Evolutionary conservation across 371 early-diverging fungal species (phyloP).

Genomic region (Mortierella sp.): DNA sequence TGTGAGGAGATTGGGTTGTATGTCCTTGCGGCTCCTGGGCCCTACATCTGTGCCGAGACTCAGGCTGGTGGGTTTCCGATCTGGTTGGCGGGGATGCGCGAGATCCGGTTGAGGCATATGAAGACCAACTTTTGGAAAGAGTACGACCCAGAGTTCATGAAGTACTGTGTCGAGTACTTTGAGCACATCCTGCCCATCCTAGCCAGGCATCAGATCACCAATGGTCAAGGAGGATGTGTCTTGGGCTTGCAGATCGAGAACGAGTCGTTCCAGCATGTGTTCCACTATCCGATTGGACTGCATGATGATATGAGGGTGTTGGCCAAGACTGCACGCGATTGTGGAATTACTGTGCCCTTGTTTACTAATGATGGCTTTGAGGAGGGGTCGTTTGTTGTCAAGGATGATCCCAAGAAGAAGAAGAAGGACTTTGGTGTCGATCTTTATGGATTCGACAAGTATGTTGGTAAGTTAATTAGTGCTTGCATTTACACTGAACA

Average conservation of each 20-base stretch:
- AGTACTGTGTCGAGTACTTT: constrained; percentile 81
- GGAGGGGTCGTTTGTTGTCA: constrained; percentile 72
- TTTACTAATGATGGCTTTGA: constrained; percentile 89
- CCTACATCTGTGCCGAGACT: constrained; percentile 92
- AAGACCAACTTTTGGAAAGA: constrained; percentile 74
- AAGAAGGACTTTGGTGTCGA: constrained; percentile 78
- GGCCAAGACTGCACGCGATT: constrained; percentile 82
- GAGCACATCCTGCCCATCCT: constrained; percentile 82
- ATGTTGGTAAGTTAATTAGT: constrained; percentile 67
- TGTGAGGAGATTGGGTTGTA: constrained; percentile 82
- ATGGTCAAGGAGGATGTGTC: constrained; percentile 77
- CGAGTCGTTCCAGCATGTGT: constrained; percentile 78
- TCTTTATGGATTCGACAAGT: constrained; percentile 86
- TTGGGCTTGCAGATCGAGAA: constrained; percentile 87
- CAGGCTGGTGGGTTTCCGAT: constrained; percentile 89
- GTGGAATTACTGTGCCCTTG: constrained; percentile 84
- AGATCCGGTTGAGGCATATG: constrained; percentile 83
- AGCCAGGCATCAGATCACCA: constrained; percentile 84
- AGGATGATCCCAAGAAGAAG: constrained; percentile 59
- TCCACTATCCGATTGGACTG: constrained; percentile 78
- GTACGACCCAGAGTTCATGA: constrained; percentile 79
- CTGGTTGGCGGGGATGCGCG: constrained; percentile 86
- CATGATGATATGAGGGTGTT: constrained; percentile 89
- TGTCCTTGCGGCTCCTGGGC: constrained; percentile 90
- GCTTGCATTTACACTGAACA: not conserved